A percentile compares a stretch with the other conserved stretches of the same genome.
Evolutionary conservation across 2,329 filamentous ascomycete genomes (phyloP).

Genomic region (Capronia epimyces): DNA sequence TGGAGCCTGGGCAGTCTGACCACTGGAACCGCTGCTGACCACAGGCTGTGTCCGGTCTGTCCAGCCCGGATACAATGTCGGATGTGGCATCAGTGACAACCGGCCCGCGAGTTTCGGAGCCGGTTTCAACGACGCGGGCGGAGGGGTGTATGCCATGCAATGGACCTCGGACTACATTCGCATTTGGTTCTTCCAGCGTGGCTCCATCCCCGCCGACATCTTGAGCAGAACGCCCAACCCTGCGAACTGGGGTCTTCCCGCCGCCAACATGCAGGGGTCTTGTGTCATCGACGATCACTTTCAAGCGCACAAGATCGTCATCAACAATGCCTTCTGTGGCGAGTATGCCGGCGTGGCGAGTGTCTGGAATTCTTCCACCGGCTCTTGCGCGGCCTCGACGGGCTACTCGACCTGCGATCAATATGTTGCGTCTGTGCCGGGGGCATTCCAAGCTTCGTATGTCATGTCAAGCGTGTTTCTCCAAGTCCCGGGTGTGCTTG

Average conservation of each 20-base stretch:
- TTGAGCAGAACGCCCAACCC: conserved; percentile 38
- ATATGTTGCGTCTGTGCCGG: conserved; percentile 25
- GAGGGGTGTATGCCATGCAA: conserved; percentile 62
- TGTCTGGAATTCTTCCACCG: conserved; percentile 24
- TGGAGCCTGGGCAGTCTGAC: neutral
- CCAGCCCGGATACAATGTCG: conserved; percentile 38
- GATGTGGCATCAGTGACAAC: conserved; percentile 51
- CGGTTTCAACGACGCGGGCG: conserved; percentile 60
- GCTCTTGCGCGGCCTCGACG: conserved; percentile 20
- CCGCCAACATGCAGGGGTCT: conserved; percentile 57
- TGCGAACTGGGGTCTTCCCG: conserved; percentile 39
- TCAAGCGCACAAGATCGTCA: conserved; percentile 61
- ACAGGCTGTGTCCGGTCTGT: no score
- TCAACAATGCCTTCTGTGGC: conserved; percentile 77
- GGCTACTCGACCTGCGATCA: conserved; percentile 21
- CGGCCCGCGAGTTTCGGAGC: conserved; percentile 48
- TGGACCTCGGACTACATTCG: conserved; percentile 41
- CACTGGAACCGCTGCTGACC: no score
- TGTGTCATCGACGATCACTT: conserved; percentile 66
- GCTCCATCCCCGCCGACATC: conserved; percentile 41
- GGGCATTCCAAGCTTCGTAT: conserved; percentile 24
- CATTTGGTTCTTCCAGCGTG: conserved; percentile 44
- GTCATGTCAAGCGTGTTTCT: neutral
- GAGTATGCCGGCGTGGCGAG: conserved; percentile 65
- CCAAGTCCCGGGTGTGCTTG: no score